These are phyloP conservation scores for Trichoderma parareesei DNA, from an alignment of 495 filamentous ascomycete species.

Conservation along the genomic window DNA sequence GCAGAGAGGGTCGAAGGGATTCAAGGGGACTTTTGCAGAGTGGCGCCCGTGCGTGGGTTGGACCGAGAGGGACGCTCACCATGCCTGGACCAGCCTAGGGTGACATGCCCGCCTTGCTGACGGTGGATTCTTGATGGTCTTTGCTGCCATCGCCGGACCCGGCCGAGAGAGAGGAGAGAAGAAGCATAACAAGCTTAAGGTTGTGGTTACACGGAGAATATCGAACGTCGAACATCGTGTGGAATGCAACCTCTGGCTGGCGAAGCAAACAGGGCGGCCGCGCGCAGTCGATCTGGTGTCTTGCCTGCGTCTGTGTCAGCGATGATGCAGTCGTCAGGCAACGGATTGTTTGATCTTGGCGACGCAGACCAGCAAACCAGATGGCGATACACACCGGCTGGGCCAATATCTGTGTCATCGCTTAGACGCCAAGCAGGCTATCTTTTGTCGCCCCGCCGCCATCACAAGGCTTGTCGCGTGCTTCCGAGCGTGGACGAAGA, in stretches of 20 bases:
- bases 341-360: not conserved
- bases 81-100: conserved; percentile 5
- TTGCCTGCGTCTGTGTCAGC: not conserved
- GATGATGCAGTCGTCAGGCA: not conserved
- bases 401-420: not conserved
- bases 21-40: not conserved
- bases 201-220: conserved; percentile 6
- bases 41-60: not conserved
- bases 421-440: conserved; percentile 1
- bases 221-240: not conserved
- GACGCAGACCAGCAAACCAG: not conserved
- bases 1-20: not conserved
- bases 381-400: not conserved
- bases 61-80: not conserved
- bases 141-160: not conserved
- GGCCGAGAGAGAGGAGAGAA: not conserved
- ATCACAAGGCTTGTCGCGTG: conserved; percentile 2
- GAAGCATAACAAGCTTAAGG: conserved; percentile 9
- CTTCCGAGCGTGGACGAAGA: not conserved
- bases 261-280: not conserved
- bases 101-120: not conserved
- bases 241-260: not conserved
- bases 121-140: not conserved
- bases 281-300: not conserved
- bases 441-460: conserved; percentile 1